Evolutionary conservation across 768 basidiomycete genomes (phyloP).

Genomic region (Lactarius evosmus): DNA sequence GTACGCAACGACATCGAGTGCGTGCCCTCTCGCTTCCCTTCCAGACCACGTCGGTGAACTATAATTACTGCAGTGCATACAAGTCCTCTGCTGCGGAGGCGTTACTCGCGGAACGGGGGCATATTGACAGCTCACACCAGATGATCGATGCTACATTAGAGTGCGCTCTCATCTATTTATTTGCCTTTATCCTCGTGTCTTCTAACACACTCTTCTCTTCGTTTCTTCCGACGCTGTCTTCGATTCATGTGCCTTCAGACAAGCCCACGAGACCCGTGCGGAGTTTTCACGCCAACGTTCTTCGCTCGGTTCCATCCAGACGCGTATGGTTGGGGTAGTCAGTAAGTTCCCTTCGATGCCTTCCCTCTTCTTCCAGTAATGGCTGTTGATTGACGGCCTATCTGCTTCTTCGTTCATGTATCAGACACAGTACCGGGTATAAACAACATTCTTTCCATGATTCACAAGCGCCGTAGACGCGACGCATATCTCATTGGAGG

Average conservation of each 20-base stretch:
- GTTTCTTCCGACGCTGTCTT: slow-evolving; percentile 12
- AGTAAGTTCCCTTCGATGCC: slow-evolving; percentile 47
- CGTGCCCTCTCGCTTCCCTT: slow-evolving; percentile 30
- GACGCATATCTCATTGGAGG: slow-evolving; percentile 88
- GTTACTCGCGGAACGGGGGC: slow-evolving; percentile 79
- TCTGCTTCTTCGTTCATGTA: not conserved
- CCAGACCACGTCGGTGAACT: not conserved
- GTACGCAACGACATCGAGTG: slow-evolving; percentile 97
- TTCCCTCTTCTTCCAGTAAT: not conserved
- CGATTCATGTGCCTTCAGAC: slow-evolving; percentile 46
- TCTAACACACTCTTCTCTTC: not conserved
- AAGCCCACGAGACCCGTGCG: slow-evolving; percentile 94
- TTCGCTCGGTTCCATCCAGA: slow-evolving; percentile 74
- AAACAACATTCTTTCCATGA: slow-evolving; percentile 87
- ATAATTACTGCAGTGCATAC: slow-evolving; percentile 60
- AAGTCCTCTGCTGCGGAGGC: slow-evolving; percentile 87
- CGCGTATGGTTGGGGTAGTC: slow-evolving; percentile 78
- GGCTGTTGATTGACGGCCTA: not conserved
- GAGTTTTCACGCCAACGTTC: slow-evolving; percentile 84
- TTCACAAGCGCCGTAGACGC: slow-evolving; percentile 82
- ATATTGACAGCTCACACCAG: slow-evolving; percentile 88
- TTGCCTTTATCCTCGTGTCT: not conserved
- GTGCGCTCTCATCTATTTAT: slow-evolving; percentile 44
- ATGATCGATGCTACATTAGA: slow-evolving; percentile 93
- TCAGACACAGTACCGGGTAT: slow-evolving; percentile 91